Conservation (phyloP, 2,329 filamentous ascomycete species). For the Metarhizium album region DNA sequence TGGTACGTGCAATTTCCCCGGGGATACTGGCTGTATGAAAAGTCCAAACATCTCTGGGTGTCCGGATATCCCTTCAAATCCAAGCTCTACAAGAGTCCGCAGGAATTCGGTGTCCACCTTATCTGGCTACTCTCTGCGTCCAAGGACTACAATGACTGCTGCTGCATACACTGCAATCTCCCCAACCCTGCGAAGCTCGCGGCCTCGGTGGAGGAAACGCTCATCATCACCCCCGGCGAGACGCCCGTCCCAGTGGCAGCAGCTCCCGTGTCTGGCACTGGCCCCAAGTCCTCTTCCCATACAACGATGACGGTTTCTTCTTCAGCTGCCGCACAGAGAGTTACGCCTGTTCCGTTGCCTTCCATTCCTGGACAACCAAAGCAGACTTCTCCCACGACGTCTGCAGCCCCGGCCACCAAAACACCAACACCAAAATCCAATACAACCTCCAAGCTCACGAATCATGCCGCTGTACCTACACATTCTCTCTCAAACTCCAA, state of each 20-base stretch:
- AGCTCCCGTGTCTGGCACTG: conserved; percentile 3
- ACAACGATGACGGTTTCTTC: conserved; percentile 6
- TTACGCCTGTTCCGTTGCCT: conserved; percentile 27
- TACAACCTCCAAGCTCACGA: conserved; percentile 10
- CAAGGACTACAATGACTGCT: conserved; percentile 37
- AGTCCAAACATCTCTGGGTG: conserved; percentile 37
- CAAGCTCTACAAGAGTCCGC: conserved; percentile 40
- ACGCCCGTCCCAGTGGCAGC: conserved; percentile 6
- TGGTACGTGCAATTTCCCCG: conserved; percentile 35
- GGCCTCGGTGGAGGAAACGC: conserved; percentile 16
- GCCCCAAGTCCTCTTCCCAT: conserved; percentile 2
- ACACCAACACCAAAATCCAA: conserved; percentile 4
- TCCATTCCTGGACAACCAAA: conserved; percentile 21
- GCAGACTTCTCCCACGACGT: conserved; percentile 20
- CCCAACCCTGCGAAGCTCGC: conserved; percentile 16
- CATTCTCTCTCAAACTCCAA: conserved; percentile 5
- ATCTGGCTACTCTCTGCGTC: conserved; percentile 41
- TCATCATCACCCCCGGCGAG: conserved; percentile 10
- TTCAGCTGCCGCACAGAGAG: conserved; percentile 12
- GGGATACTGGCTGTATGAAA: conserved; percentile 37
- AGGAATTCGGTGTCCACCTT: conserved; percentile 41
- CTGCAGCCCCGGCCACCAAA: background rate
- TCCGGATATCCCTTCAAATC: conserved; percentile 37
- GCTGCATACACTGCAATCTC: conserved; percentile 37
- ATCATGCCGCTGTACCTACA: conserved; percentile 11